Percentiles rank a stretch among this genome's conserved stretches.
Evolutionary conservation across 1,284 basidiomycete species (phyloP).

Genomic region (Trichosporon coremiiforme): DNA sequence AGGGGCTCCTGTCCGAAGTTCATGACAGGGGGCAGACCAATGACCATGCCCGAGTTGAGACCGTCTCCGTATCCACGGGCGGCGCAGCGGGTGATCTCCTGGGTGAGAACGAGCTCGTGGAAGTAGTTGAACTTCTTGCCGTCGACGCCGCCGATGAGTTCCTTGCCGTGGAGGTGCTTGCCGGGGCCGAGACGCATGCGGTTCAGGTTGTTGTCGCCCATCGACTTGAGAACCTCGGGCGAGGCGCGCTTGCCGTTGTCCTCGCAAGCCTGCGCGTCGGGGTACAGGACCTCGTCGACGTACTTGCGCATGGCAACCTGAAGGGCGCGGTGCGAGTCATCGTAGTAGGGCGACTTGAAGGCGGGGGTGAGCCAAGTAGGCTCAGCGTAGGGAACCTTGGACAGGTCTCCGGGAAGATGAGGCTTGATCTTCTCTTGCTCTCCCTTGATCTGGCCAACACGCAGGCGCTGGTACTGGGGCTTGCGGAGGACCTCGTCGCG

Average conservation of each 20-base stretch:
- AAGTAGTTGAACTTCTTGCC: conserved; percentile 86
- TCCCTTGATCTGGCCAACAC: conserved; percentile 70
- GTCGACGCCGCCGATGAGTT: conserved; percentile 70
- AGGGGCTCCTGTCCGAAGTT: conserved; percentile 63
- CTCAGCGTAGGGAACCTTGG: conserved; percentile 73
- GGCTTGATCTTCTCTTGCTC: conserved; percentile 65
- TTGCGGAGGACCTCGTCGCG: conserved; percentile 76
- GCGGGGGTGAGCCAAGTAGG: conserved; percentile 80
- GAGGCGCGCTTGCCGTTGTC: conserved; percentile 70
- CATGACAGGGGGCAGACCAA: conserved; percentile 66
- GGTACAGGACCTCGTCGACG: conserved; percentile 61
- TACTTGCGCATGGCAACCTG: conserved; percentile 62
- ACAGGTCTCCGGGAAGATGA: conserved; percentile 64
- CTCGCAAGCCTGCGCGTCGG: conserved; percentile 67
- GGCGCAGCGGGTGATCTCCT: conserved; percentile 77
- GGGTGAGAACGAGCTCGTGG: conserved; percentile 73
- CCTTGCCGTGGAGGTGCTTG: conserved; percentile 75
- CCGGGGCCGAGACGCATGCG: conserved; percentile 85
- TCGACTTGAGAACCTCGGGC: conserved; percentile 53
- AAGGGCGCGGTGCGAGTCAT: conserved; percentile 61
- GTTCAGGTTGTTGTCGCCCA: conserved; percentile 69
- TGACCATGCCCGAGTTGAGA: conserved; percentile 71
- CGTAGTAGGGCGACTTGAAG: conserved; percentile 82
- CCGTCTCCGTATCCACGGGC: conserved; percentile 87
- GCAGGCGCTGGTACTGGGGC: conserved; percentile 64